phyloP scores from a whole-genome alignment of 306 rosid genomes.

The Carpinus fangiana region DNA sequence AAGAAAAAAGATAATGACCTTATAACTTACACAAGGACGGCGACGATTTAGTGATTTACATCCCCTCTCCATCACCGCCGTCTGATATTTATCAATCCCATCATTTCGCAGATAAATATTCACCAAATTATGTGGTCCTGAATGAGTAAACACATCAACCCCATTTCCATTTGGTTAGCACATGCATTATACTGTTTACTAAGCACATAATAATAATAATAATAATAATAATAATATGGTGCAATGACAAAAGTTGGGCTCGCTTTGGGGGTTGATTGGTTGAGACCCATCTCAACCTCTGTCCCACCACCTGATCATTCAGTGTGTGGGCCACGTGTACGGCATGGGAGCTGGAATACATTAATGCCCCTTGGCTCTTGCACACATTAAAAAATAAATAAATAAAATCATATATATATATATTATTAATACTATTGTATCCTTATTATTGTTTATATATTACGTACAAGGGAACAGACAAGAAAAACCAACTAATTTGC shows the following conservation, averaged over 20 bases:
- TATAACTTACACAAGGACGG: slow-evolving; percentile 17
- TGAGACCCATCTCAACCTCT: slow-evolving; percentile 38
- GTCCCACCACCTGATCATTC: slow-evolving; percentile 48
- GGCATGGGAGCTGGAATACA: slow-evolving; percentile 38
- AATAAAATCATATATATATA: slow-evolving; percentile 11
- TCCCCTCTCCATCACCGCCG: slow-evolving; percentile 39
- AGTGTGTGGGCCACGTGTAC: slow-evolving; percentile 67
- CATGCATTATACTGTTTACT: slow-evolving; percentile 53
- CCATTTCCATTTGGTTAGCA: slow-evolving; percentile 36
- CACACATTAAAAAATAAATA: slow-evolving; percentile 13
- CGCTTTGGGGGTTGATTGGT: slow-evolving; percentile 39
- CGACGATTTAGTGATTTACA: background rate
- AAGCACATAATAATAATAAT: slow-evolving; percentile 23
- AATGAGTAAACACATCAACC: slow-evolving; percentile 24
- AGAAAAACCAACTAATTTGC: slow-evolving; percentile 36
- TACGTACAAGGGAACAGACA: slow-evolving; percentile 47
- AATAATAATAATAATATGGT: slow-evolving; percentile 27
- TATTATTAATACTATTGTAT: slow-evolving; percentile 43
- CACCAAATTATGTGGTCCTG: slow-evolving; percentile 48
- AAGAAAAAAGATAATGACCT: slow-evolving; percentile 38
- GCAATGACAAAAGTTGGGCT: slow-evolving; percentile 29
- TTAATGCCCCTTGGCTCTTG: slow-evolving; percentile 23
- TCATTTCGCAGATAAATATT: slow-evolving; percentile 21
- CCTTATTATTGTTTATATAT: slow-evolving; percentile 35
- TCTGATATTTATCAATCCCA: slow-evolving; percentile 26